Evolutionary conservation across 805 yeast genomes (phyloP), one percentile per base, ranked within the genome.

Genomic region (Candida parachauliodes): DNA sequence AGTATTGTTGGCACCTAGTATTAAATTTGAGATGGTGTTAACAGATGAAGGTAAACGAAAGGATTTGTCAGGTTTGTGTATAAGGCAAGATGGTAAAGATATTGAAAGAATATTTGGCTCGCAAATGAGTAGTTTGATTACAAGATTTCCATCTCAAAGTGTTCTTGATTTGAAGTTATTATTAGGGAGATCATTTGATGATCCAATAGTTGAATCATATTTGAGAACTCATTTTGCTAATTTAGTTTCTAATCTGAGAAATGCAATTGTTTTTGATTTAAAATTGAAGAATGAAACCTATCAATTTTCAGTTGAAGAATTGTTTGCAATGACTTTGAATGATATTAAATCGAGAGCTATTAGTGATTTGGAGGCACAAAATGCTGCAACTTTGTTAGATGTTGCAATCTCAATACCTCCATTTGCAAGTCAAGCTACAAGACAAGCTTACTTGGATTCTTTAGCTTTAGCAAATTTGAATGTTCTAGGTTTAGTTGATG

Each of bases 11-110:
- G 96, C 96, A 0, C 97, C 97, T 0, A 87, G 88, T 9, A 79
- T 88, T 15, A 83, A 88, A 11, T 81, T 89, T 54, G 98, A 93
- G 52, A 74, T 93, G 28, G 82, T 93, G 10, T 66, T 93, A 44
- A 87, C 97, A 3, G 82, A 87, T 18, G 98, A 93, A 51, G 83
- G 96, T 2, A 87, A 88, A 60, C 73, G 98, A 41, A 93, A 93
- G 57, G 98, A 91, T 51, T 68, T 81, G 4, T 74, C 89, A 3
- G 96, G 94, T 1, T 49, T 93, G 9, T 81, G 85, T 1, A 68
- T 89, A 43, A 74, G 79, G 36, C 51, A 58, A 38, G 37, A 37
- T 16, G 62, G 47, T 0, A 49, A 62, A 5, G 65, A 66, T 20
- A 42, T 83, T 11, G 91, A 84, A 52, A 72, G 98, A 49, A 64